Evolutionary conservation across 805 yeast species (phyloP), one percentile per base, ranked within the genome.

Genomic region (Myxozyma vanderwaltii): DNA sequence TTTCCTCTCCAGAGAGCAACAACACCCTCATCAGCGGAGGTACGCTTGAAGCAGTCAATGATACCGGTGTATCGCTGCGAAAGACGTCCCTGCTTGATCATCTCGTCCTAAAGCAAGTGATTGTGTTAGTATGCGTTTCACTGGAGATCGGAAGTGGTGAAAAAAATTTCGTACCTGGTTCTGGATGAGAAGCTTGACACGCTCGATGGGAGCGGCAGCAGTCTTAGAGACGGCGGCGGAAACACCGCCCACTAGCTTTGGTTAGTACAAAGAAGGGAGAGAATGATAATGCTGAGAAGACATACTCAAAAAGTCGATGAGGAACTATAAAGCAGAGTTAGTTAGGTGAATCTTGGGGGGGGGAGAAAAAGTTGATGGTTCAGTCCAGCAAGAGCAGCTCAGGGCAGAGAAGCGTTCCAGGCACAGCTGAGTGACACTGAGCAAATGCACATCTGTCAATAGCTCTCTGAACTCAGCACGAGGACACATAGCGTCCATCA

Each of bases 221-320:
- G 97, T 91, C 86, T 91, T 91, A 71, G 96, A 88, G 81, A 91
- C 91, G 75, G 97, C 97, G 81, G 97, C 97, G 81, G 97, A 90
- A 71, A 91, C 95, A 90, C 97, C 97, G 81, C 97, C 97, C 97
- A 91, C 89, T 80, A 88, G 72, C 13, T 17, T 31, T 3, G 7
- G 5, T 15, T 7, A 6, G 33, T 26, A 4, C 4, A 26, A 13
- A 13, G 35, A 12, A 24, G 8, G 17, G 8, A 13, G n/a, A 26
- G 24, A 33, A 21, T 17, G 24, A 2, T 12, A 23, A 21, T 3
- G 21, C 23, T 3, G 31, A 43, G 19, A 19, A 2, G 8, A 50
- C 68, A 27, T 65, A 65, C 68, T 72, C 65, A 72, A 57, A 68
- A 72, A 72, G 64, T 72, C 75, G 63, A 71, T 60, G 52, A 72